Base-by-base conservation (phyloP, 176 grass and related monocot species). In the Chrysopogon serrulatus region DNA sequence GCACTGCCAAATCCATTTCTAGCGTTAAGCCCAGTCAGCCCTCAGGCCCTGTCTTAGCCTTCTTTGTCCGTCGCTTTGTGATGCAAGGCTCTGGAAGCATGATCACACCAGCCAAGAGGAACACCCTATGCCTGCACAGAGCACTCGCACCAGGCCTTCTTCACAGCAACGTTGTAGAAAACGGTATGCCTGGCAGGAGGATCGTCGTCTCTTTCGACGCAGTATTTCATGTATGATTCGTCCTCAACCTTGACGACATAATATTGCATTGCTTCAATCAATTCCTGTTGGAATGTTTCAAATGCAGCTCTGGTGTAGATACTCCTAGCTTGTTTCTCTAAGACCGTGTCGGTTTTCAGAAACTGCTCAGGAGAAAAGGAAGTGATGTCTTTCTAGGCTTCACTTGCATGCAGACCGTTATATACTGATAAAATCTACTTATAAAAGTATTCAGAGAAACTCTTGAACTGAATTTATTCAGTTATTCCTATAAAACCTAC, bases 111-210 rank as follows among this genome's bases (percentile, higher is more conserved):
- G 85, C 88, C 57, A 88, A 72, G 61, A 90, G 59, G 72, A 95
- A 94, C 34, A 95, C 91, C 34, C 80, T 77, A 88, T 98, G 96
- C 56, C 96, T 92, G 82, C 96, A 98, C 34, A 90, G 68, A 93
- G 77, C 96, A 98, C 79, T 83, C 88, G 68, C 96, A 98, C 87
- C 91, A 95, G 41, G 87, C 89, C 79, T 93, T 98, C 77, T 95
- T 93, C 79, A 95, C 96, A 14, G 72, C 76, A 42, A 51, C 43
- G 57, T 78, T 90, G 35, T 93, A 93, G 70, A 82, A 76, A 69
- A 98, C 96, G 6, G 80, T 88, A 30, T 94, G 85, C 73, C 82
- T 87, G 41, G 85, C 90, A 83, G 61, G 79, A 66, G 82, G 78
- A 88, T 92, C 80, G 9, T 81, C 80, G 8, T 63, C 54, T 76